Evolutionary conservation across 192 early-diverging fungal species (phyloP).

Genomic region (Rhizophagus prolifer): DNA sequence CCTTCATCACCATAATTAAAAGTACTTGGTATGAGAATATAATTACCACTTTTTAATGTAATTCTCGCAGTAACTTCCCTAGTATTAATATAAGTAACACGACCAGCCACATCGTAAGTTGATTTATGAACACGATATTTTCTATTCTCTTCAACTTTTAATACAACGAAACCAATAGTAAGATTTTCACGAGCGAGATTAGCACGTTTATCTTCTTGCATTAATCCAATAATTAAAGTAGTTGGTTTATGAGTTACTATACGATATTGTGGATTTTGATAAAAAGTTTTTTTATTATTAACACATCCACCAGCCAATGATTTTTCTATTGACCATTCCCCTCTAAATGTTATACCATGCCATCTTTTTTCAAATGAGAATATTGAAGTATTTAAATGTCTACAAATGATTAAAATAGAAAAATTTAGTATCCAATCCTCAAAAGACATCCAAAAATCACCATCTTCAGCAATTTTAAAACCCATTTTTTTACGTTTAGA

Average conservation of each 20-base stretch:
- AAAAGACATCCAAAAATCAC: conserved; percentile 47
- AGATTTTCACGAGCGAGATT: conserved; percentile 1
- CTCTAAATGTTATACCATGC: conserved; percentile 36
- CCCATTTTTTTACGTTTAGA: conserved; percentile 38
- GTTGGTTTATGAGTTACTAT: conserved; percentile 26
- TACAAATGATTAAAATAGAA: conserved; percentile 43
- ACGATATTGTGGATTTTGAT: conserved; percentile 44
- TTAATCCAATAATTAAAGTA: conserved; percentile 39
- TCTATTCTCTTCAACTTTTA: conserved; percentile 44
- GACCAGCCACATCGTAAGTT: conserved; percentile 38
- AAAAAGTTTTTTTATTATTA: conserved; percentile 41
- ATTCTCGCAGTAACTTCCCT: conserved; percentile 39
- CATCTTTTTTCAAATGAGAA: conserved; percentile 33
- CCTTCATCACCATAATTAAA: conserved; percentile 39
- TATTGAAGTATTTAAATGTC: conserved; percentile 34
- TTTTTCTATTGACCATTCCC: conserved; percentile 39
- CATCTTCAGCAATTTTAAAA: conserved; percentile 34
- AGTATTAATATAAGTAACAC: conserved; percentile 44
- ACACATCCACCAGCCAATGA: conserved; percentile 45
- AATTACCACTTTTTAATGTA: conserved; percentile 34
- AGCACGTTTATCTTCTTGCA: conserved; percentile 41
- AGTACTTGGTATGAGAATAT: conserved; percentile 45
- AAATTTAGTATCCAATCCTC: conserved; percentile 47
- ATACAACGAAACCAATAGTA: conserved; percentile 41
- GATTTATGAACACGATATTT: conserved; percentile 44